Conservation (phyloP, 2,329 filamentous ascomycete genomes). For the Colletotrichum spinosum region DNA sequence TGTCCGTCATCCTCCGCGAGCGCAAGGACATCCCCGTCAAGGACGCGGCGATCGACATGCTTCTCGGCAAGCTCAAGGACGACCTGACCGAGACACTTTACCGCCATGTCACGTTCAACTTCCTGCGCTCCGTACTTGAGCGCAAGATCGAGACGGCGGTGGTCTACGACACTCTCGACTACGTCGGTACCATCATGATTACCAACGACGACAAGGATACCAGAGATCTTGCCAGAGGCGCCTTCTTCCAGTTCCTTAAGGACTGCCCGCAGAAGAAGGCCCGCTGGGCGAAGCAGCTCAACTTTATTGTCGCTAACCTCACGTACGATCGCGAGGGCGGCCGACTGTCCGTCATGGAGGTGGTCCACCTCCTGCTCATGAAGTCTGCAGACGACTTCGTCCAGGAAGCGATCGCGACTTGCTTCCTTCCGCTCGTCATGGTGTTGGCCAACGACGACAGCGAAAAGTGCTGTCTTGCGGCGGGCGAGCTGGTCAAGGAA, state of each 20-base stretch:
- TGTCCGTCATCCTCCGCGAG: constrained; percentile 87
- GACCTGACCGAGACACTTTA: constrained; percentile 94
- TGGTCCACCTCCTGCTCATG: constrained; percentile 84
- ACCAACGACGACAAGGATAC: constrained; percentile 93
- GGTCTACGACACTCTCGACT: constrained; percentile 92
- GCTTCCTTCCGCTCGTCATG: constrained; percentile 88
- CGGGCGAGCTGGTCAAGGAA: constrained; percentile 81
- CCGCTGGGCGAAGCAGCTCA: constrained; percentile 88
- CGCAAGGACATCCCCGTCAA: constrained; percentile 80
- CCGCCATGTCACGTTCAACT: constrained; percentile 94
- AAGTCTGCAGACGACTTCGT: constrained; percentile 87
- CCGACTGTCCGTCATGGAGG: constrained; percentile 91
- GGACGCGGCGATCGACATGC: constrained; percentile 83
- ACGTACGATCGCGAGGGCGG: constrained; percentile 91
- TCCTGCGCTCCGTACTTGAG: constrained; percentile 87
- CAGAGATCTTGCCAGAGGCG: constrained; percentile 86
- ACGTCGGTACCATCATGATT: constrained; percentile 92
- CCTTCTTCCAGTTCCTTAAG: constrained; percentile 93
- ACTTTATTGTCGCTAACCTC: constrained; percentile 90
- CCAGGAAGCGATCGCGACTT: constrained; percentile 82
- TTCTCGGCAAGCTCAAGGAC: constrained; percentile 84
- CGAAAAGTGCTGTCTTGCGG: constrained; percentile 84
- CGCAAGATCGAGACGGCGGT: constrained; percentile 86
- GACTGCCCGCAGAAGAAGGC: constrained; percentile 94
- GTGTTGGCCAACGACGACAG: constrained; percentile 91